Evolutionary conservation across 768 basidiomycete genomes (phyloP).

Genomic region (Kwoniella heveanensis): DNA sequence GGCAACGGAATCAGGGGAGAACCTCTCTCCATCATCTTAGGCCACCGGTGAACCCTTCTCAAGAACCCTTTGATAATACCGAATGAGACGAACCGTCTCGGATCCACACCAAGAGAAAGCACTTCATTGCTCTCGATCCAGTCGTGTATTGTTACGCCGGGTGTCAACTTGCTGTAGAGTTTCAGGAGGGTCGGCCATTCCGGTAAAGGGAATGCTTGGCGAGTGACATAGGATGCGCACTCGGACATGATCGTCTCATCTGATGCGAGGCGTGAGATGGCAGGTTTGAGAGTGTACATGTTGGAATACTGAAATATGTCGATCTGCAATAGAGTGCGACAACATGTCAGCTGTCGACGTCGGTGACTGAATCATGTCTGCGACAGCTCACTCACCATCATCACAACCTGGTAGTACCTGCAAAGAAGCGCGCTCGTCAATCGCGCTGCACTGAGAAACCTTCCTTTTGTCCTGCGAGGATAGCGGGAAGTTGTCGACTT

Average conservation of each 20-base stretch:
- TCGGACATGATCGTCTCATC: conserved; percentile 82
- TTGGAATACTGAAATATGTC: conserved; percentile 98
- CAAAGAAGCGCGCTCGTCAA: neutral
- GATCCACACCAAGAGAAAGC: conserved; percentile 75
- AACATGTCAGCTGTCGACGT: conserved; percentile 8
- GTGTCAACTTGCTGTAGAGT: conserved; percentile 81
- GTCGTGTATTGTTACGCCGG: conserved; percentile 77
- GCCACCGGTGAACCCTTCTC: conserved; percentile 90
- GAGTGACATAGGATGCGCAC: conserved; percentile 88
- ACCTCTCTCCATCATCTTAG: conserved; percentile 60
- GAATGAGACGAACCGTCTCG: conserved; percentile 92
- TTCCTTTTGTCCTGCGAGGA: neutral
- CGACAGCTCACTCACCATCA: conserved; percentile 61
- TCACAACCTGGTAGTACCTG: conserved; percentile 86
- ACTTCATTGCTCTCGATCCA: conserved; percentile 84
- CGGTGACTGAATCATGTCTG: neutral
- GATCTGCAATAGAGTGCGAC: no score
- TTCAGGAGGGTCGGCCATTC: conserved; percentile 86
- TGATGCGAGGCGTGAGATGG: conserved; percentile 82
- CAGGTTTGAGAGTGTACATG: conserved; percentile 88
- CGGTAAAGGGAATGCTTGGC: conserved; percentile 69
- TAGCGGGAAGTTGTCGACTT: conserved; percentile 46
- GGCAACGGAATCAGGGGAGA: conserved; percentile 35
- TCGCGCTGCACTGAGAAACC: neutral
- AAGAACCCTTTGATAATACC: conserved; percentile 99